A percentile compares a stretch with the other conserved stretches of the same genome.
These are phyloP conservation scores for Nematocida sp. DNA, from an alignment of 371 early-diverging fungal genomes.

Conservation along the genomic window DNA sequence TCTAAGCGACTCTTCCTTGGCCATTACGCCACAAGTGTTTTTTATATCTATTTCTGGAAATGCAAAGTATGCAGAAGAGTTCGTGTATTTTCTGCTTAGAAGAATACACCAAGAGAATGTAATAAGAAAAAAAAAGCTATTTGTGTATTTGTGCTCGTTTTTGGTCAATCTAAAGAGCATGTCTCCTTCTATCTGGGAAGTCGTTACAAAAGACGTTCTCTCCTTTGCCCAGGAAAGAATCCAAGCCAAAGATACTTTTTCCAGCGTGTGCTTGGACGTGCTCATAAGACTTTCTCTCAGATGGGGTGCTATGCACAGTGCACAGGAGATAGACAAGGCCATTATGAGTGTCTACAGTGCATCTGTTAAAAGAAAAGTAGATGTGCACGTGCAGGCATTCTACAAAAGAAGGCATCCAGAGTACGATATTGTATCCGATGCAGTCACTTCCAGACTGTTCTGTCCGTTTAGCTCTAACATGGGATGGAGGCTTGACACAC, in stretches of 20 bases:
- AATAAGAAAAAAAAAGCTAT: not conserved
- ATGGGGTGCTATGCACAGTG: not conserved
- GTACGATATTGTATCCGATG: too few species aligned
- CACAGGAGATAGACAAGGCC: not conserved
- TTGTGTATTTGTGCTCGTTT: constrained; percentile 8
- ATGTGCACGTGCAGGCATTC: not conserved
- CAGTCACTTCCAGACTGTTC: too few species aligned
- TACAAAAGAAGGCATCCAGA: not conserved
- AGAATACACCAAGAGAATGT: not conserved
- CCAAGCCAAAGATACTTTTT: not conserved
- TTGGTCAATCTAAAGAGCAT: not conserved
- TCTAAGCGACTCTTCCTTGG: too few species aligned
- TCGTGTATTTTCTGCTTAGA: not conserved
- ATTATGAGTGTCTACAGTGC: not conserved
- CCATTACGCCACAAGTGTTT: too few species aligned
- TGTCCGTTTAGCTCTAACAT: too few species aligned
- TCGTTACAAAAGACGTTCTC: not conserved
- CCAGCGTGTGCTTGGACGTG: not conserved
- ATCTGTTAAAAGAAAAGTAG: not conserved
- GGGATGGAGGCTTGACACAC: too few species aligned
- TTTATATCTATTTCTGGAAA: not conserved
- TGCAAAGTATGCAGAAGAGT: not conserved
- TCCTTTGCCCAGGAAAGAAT: not conserved
- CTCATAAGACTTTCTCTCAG: not conserved
- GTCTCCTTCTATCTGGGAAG: not conserved